Evolutionary conservation across 2,329 filamentous ascomycete species (phyloP), one percentile per base, ranked within the genome.

Genomic region (Neospermospora avenae): DNA sequence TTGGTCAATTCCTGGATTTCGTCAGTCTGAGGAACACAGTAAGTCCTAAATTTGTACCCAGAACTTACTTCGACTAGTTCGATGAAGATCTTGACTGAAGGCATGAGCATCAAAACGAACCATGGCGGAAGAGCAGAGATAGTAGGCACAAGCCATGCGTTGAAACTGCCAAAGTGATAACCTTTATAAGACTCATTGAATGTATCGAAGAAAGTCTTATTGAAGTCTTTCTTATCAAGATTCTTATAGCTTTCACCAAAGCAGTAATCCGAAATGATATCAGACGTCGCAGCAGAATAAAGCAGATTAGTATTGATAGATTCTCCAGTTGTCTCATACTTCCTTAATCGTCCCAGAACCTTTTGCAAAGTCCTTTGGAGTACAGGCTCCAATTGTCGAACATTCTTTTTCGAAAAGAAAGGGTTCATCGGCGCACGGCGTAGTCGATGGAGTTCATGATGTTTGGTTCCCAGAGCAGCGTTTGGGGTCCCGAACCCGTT

Each of bases 361-460:
- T 51, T 51, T n/a, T 34, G 31, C 31, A 51, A 34, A 22, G 31
- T 37, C n/a, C 48, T 22, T 18, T 51, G 48, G 8, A 51, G 48
- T 3, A 51, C 48, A 22, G 59, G 59, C 10, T 59, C 49, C 5
- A 64, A 20, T 2, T 49, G 41, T 16, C 59, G 45, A 1, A 61
- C 49, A 14, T 53, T 58, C 22, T 48, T 34, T n/a, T 62, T 62
- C 1, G 62, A 64, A 46, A 64, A 64, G 44, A 64, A 62, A 2
- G 62, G 62, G 25, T 55, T 62, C 13, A 62, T 6, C 6, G 51
- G 49, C 10, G 54, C 41, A 4, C 59, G 60, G 1, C 60, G 57
- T 4, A 22, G 13, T 13, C 55, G 49, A 45, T 64, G 62, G 4
- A 55, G 5, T 6, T 60, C 57, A 31, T 62, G 60, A 16, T 58